phyloP scores from a whole-genome alignment of 371 early-diverging fungal species.

The Actinomortierella ambigua region DNA sequence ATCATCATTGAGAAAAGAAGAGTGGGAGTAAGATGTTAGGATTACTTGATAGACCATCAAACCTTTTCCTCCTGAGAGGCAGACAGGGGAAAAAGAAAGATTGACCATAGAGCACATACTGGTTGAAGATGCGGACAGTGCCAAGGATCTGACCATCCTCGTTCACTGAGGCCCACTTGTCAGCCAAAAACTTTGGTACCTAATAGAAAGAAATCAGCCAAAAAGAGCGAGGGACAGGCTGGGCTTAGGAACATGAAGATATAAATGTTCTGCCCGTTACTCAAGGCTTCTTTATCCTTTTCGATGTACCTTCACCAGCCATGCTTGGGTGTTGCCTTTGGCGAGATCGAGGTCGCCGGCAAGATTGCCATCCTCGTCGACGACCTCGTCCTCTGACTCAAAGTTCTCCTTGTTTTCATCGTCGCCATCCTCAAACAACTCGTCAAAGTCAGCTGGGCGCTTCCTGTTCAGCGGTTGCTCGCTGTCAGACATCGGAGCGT shows the following conservation, averaged over 20 bases:
- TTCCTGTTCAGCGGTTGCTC: slow-evolving; percentile 22
- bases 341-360: slow-evolving; percentile 73
- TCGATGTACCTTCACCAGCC: slow-evolving; percentile 86
- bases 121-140: slow-evolving; percentile 75
- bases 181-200: slow-evolving; percentile 84
- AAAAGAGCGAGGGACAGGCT: no score
- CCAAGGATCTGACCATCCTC: slow-evolving; percentile 78
- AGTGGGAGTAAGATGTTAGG: neutral
- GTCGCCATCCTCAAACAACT: slow-evolving; percentile 67
- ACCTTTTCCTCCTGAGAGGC: neutral
- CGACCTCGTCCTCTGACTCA: slow-evolving; percentile 41
- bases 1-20: neutral
- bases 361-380: slow-evolving; percentile 69
- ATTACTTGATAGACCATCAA: neutral
- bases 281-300: no score
- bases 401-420: slow-evolving; percentile 37
- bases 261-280: neutral
- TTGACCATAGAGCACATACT: slow-evolving; percentile 45
- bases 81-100: neutral
- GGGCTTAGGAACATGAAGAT: neutral
- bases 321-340: slow-evolving; percentile 74
- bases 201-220: slow-evolving; percentile 9
- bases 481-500: slow-evolving; percentile 23
- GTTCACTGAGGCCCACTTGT: slow-evolving; percentile 75
- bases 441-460: slow-evolving; percentile 56